phyloP scores from a whole-genome alignment of 2,329 filamentous ascomycete species.

The Mycosphaerella arachidis region DNA sequence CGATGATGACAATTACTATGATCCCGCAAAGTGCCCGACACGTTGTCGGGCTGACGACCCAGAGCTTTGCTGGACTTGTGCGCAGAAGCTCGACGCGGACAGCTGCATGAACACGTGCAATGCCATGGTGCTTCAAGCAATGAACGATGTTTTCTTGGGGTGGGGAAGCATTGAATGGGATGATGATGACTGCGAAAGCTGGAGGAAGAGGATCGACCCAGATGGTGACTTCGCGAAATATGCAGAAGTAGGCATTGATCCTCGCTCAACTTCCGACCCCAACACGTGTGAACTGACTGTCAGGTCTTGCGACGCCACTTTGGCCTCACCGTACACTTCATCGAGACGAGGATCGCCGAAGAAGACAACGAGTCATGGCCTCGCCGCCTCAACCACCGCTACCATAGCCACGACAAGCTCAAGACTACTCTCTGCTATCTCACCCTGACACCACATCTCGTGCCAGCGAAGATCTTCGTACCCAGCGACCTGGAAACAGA shows the following conservation, averaged over 20 bases:
- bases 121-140: not conserved
- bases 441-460: slow-evolving; percentile 4
- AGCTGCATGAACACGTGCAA: slow-evolving; percentile 8
- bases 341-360: slow-evolving; percentile 1
- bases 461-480: not conserved
- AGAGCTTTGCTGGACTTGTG: slow-evolving; percentile 4
- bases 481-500: slow-evolving; percentile 2
- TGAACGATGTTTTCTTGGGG: slow-evolving; percentile 2
- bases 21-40: not conserved
- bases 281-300: not conserved
- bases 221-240: slow-evolving; percentile 11
- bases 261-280: not conserved
- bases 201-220: slow-evolving; percentile 5
- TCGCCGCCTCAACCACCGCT: slow-evolving; percentile 10
- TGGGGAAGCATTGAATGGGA: not conserved
- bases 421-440: slow-evolving; percentile 21
- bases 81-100: not conserved
- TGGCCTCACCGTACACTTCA: slow-evolving; percentile 16
- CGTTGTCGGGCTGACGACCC: not conserved
- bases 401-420: slow-evolving; percentile 2
- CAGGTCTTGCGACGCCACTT: slow-evolving; percentile 18
- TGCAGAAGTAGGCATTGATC: slow-evolving; percentile 2
- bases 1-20: not conserved
- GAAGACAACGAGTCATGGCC: slow-evolving; percentile 9
- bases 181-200: slow-evolving; percentile 7